These are phyloP conservation scores for Xanthoceras sorbifolium DNA, from an alignment of 345 rosid genomes.

Conservation along the genomic window DNA sequence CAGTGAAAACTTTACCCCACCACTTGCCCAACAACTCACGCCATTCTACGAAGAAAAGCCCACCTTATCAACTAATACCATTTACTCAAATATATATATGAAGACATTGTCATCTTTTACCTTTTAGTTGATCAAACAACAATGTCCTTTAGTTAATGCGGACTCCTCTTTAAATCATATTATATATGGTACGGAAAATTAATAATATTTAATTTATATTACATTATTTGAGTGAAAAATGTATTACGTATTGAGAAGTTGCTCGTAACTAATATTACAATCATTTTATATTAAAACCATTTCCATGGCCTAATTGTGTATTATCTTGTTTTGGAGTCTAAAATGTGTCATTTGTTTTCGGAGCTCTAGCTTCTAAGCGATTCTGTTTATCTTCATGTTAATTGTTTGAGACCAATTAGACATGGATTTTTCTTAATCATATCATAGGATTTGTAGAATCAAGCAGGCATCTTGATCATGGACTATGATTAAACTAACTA, in stretches of 20 bases:
- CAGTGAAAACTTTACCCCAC: slow-evolving; percentile 2
- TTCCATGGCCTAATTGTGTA: too few species aligned
- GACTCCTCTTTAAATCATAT: background rate
- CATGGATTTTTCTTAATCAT: background rate
- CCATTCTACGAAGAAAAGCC: background rate
- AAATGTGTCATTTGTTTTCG: background rate
- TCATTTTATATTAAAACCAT: too few species aligned
- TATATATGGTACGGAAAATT: background rate
- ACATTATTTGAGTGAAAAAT: too few species aligned
- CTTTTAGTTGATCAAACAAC: background rate
- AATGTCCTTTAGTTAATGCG: background rate
- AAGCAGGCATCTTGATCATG: background rate
- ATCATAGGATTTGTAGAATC: background rate
- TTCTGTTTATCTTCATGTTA: background rate
- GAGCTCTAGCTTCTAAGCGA: background rate
- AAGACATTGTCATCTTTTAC: background rate
- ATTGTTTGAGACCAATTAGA: background rate
- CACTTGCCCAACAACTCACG: slow-evolving; percentile 9
- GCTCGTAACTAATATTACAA: background rate
- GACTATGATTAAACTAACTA: background rate
- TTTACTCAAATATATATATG: background rate
- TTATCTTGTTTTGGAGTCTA: background rate
- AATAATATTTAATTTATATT: too few species aligned
- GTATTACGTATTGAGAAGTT: background rate
- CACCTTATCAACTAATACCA: background rate